Evolutionary conservation across 2,329 filamentous ascomycete genomes (phyloP).

Genomic region (Ambrosiella xylebori): DNA sequence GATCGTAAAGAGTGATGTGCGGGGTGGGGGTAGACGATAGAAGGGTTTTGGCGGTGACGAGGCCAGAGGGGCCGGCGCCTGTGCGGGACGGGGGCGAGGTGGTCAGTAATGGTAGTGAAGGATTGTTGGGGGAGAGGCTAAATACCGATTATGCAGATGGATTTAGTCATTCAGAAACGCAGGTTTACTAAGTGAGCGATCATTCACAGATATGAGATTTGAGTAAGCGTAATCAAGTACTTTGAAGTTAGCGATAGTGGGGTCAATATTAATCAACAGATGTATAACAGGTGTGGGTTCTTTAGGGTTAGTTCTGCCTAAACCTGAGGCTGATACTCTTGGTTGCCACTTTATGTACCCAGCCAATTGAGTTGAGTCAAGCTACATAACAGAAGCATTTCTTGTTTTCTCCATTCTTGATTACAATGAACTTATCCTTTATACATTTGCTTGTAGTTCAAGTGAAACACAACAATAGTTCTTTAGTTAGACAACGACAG

Average conservation of each 20-base stretch:
- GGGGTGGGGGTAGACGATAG: conserved; percentile 37
- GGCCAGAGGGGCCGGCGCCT: conserved; percentile 54
- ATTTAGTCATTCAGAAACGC: conserved; percentile 21
- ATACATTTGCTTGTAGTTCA: too few relatives aligned
- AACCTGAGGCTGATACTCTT: too few relatives aligned
- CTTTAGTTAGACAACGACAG: too few relatives aligned
- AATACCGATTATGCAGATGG: conserved; percentile 26
- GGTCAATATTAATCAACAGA: too few relatives aligned
- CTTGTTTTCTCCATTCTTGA: too few relatives aligned
- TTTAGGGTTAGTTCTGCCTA: neutral
- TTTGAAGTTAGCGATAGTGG: neutral
- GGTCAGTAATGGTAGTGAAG: neutral
- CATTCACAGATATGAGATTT: neutral
- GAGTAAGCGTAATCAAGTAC: neutral
- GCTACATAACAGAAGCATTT: too few relatives aligned
- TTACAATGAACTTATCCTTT: too few relatives aligned
- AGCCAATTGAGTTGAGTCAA: too few relatives aligned
- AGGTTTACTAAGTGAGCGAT: neutral
- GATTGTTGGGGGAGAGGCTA: neutral
- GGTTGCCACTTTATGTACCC: too few relatives aligned
- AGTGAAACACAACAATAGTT: too few relatives aligned
- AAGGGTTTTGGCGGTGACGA: conserved; percentile 56
- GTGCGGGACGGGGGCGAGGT: neutral
- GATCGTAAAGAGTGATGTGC: conserved; percentile 58
- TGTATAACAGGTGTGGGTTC: too few relatives aligned